Conservation (phyloP, 2,329 filamentous ascomycete genomes). For the Colletotrichum scovillei region DNA sequence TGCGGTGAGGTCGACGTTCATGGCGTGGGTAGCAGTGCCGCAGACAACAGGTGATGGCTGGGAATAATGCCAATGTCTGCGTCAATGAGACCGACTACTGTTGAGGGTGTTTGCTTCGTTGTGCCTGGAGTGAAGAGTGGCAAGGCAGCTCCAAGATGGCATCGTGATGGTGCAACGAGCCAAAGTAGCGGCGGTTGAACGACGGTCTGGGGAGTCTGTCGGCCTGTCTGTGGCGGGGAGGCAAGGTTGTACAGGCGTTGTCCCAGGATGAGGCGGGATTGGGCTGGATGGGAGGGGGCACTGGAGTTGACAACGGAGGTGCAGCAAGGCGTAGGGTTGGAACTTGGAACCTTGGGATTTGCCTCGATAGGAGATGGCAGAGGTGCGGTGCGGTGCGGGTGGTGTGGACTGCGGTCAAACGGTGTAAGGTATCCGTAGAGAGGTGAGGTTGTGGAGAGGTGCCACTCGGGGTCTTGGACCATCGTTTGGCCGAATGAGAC, state of each 20-base stretch:
- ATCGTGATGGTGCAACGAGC: not conserved
- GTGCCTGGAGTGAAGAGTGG: not conserved
- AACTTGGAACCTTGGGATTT: not conserved
- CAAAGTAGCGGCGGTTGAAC: not conserved
- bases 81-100: not conserved
- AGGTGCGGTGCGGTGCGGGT: not conserved
- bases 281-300: not conserved
- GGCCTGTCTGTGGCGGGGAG: not conserved
- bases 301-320: not conserved
- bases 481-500: too few relatives aligned
- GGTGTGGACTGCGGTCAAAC: too few relatives aligned
- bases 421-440: not conserved
- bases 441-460: too few relatives aligned
- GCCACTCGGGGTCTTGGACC: too few relatives aligned
- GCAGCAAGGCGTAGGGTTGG: not conserved
- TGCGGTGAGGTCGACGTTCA: not conserved
- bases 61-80: not conserved
- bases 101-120: conserved; percentile 4
- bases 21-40: not conserved
- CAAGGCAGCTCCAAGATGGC: not conserved
- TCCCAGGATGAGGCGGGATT: not conserved
- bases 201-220: not conserved
- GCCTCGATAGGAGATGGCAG: not conserved
- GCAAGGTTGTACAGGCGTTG: not conserved
- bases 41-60: conserved; percentile 5